Conservation (phyloP, 495 filamentous ascomycete species). For the Penicillium paxilli region DNA sequence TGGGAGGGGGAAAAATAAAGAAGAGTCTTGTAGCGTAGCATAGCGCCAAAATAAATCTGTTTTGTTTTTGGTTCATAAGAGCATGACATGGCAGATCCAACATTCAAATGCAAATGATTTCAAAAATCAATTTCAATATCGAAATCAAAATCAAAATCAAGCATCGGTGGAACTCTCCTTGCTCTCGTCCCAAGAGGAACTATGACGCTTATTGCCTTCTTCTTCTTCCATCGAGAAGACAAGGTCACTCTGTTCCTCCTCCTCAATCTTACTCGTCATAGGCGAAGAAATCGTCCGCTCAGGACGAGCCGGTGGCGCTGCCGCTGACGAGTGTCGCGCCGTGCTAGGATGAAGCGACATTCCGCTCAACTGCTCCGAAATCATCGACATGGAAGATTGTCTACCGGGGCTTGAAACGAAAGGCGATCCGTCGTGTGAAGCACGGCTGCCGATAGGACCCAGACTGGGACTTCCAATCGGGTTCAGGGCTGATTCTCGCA, state of each 20-base stretch:
- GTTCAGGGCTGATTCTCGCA: slow-evolving; percentile 77
- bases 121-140: too few species aligned
- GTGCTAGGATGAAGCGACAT: slow-evolving; percentile 49
- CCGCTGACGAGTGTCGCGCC: slow-evolving; percentile 37
- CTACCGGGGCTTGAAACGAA: slow-evolving; percentile 68
- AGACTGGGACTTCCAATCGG: slow-evolving; percentile 62
- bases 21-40: too few species aligned
- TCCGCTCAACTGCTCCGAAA: slow-evolving; percentile 65
- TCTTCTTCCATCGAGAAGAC: slow-evolving; percentile 86
- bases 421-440: slow-evolving; percentile 58
- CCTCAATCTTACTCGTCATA: slow-evolving; percentile 70
- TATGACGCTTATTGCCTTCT: slow-evolving; percentile 47
- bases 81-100: too few species aligned
- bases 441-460: slow-evolving; percentile 53
- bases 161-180: slow-evolving; percentile 21
- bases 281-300: slow-evolving; percentile 48
- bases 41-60: too few species aligned
- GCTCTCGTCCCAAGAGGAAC: slow-evolving; percentile 33
- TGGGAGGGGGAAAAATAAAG: too few species aligned
- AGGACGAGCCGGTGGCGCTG: slow-evolving; percentile 30
- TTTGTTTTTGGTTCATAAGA: too few species aligned
- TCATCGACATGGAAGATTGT: slow-evolving; percentile 63
- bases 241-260: slow-evolving; percentile 61
- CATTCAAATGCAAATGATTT: too few species aligned
- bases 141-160: too few species aligned